phyloP scores from a whole-genome alignment of 1,284 basidiomycete species.

The Leucocoprinus gongylophorus region DNA sequence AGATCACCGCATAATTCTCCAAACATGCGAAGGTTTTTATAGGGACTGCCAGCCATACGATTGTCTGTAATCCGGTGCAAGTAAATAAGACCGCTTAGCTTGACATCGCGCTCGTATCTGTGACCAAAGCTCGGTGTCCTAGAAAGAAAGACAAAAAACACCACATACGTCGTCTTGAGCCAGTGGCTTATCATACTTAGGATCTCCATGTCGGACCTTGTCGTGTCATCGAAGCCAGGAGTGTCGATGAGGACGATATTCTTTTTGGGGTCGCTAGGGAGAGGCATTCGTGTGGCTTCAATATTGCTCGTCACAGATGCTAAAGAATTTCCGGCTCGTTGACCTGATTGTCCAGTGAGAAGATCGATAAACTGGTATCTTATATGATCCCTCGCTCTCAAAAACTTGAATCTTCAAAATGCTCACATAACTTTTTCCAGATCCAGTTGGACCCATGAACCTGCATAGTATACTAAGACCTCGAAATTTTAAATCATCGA shows the following conservation, averaged over 20 bases:
- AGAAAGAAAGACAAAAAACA: background rate
- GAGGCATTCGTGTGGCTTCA: constrained; percentile 21
- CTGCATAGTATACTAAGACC: constrained; percentile 3
- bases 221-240: constrained; percentile 21
- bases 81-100: constrained; percentile 43
- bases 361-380: constrained; percentile 29
- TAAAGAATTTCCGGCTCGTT: constrained; percentile 22
- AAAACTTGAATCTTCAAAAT: background rate
- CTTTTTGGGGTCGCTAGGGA: constrained; percentile 17
- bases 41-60: constrained; percentile 38
- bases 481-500: background rate
- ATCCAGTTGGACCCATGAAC: constrained; percentile 20
- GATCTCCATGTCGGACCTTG: constrained; percentile 15
- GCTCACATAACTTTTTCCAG: constrained; percentile 26
- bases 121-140: background rate
- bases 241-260: constrained; percentile 17
- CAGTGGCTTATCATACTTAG: constrained; percentile 14
- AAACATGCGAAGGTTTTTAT: constrained; percentile 43
- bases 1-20: constrained; percentile 42
- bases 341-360: constrained; percentile 23
- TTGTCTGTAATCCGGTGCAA: constrained; percentile 46
- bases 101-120: constrained; percentile 28
- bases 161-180: constrained; percentile 17
- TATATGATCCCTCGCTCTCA: background rate
- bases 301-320: constrained; percentile 28